Evolutionary conservation across 2,329 filamentous ascomycete species (phyloP), one percentile per base, ranked within the genome.

Genomic region (Cladophialophora bantiana): DNA sequence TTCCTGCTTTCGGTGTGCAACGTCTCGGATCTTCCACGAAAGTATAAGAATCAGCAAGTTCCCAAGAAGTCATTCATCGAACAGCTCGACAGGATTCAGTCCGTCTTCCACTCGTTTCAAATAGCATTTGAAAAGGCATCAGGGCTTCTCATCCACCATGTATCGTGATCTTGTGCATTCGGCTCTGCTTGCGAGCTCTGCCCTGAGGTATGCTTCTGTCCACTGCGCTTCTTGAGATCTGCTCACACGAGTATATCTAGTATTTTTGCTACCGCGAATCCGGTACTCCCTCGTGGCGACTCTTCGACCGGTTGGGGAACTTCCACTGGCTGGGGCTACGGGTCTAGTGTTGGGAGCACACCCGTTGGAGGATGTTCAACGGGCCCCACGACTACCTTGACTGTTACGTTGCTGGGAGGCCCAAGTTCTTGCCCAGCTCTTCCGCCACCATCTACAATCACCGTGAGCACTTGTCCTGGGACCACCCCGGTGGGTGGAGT

Each of bases 71-170:
- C 18, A 15, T 18, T 15, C 26, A 18, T 20, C 58, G 18, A 32
- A 20, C 38, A 60, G 9, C 45, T 34, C 58, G 58, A 60, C 42
- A 60, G 58, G 58, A 60, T 48, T 48, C 26, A 7, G n/a, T 48
- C 58, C 38, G 36, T 48, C 58, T 48, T 59, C 20, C 36, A 60
- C 31, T 60, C 40, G 58, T 60, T 60, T 48, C 36, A 60, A 4
- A 35, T 18, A 50, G 40, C 26, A 26, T 6, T 60, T 12, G 15
- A 42, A 50, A 60, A 7, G 40, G 40, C 36, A 13, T 52, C 45
- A 32, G 18, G 58, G 40, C 31, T 60, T 48, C 31, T 60, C 45
- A 26, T 50, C 20, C 40, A 60, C 13, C 58, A 60, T 60, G 58
- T 48, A 60, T 45, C 18, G 20, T 26, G 32, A 26, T 31, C 36